Conservation (phyloP, 1,284 basidiomycete species). For the Mycosarcoma maydis region DNA sequence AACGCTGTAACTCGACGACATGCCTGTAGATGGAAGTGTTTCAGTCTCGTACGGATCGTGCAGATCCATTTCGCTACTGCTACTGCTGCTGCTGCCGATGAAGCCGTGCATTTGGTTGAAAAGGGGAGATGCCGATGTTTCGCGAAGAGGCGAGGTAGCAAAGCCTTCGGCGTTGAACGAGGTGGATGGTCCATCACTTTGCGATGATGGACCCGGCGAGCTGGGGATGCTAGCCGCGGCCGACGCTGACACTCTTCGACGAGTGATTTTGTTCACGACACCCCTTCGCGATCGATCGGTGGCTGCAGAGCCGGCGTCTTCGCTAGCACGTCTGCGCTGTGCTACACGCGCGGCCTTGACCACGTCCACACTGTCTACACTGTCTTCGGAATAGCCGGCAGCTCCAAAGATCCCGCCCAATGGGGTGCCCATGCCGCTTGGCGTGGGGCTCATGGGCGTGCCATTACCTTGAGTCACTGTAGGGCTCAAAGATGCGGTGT, state of each 20-base stretch:
- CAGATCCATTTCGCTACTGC: background rate
- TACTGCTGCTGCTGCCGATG: too few species aligned
- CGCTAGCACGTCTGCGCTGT: constrained; percentile 26
- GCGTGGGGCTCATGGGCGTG: constrained; percentile 21
- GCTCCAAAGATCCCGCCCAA: constrained; percentile 28
- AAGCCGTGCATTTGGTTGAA: background rate
- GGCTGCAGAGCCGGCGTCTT: constrained; percentile 6
- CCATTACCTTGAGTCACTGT: background rate
- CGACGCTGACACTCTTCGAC: constrained; percentile 18
- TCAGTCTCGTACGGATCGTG: background rate
- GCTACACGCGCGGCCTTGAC: constrained; percentile 22
- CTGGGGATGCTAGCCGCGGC: constrained; percentile 1
- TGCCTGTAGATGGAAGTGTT: background rate
- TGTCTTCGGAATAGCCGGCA: constrained; percentile 9
- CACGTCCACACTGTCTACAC: constrained; percentile 9
- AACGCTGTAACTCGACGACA: constrained; percentile 13
- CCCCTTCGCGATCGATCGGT: background rate
- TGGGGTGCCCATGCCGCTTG: constrained; percentile 19
- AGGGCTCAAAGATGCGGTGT: constrained; percentile 12
- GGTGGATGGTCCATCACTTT: background rate
- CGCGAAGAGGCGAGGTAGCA: background rate
- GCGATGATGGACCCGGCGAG: constrained; percentile 2
- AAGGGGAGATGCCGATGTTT: background rate
- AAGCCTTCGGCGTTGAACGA: constrained; percentile 1
- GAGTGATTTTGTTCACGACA: constrained; percentile 11